These are phyloP conservation scores for Cymbopogon citratus DNA, from an alignment of 176 grass and related monocot species.

Conservation along the genomic window DNA sequence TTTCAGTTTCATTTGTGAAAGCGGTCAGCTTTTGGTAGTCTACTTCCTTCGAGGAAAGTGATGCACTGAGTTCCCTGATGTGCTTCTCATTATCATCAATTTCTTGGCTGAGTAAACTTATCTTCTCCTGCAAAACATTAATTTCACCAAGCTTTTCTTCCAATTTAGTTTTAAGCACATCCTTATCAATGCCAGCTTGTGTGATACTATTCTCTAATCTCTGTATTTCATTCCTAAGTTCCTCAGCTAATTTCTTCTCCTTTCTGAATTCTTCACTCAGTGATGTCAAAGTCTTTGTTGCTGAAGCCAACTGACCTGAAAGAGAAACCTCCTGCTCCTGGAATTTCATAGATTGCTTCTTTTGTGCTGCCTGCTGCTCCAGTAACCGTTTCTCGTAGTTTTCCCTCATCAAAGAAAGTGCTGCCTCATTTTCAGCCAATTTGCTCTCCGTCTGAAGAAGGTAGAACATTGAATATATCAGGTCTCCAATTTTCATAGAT, in stretches of 20 bases:
- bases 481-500: neutral
- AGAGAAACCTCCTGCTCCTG: conserved; percentile 66
- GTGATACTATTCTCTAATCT: conserved; percentile 53
- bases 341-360: conserved; percentile 58
- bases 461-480: conserved; percentile 19
- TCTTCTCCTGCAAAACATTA: conserved; percentile 58
- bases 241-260: conserved; percentile 52
- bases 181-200: conserved; percentile 57
- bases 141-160: conserved; percentile 53
- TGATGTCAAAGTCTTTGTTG: conserved; percentile 47
- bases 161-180: conserved; percentile 58
- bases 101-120: conserved; percentile 52
- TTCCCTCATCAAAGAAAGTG: conserved; percentile 54
- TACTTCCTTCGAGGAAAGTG: conserved; percentile 66
- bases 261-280: conserved; percentile 61
- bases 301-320: conserved; percentile 54
- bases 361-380: conserved; percentile 57
- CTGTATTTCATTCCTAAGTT: conserved; percentile 67
- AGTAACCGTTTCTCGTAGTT: conserved; percentile 65
- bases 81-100: conserved; percentile 57
- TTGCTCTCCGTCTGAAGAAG: conserved; percentile 70
- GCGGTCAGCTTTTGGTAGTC: conserved; percentile 50
- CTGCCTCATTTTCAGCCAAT: conserved; percentile 70
- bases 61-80: conserved; percentile 55
- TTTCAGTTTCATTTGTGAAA: conserved; percentile 45